Evolutionary conservation across 257 asterid genomes (phyloP), one percentile per base, ranked within the genome.

Genomic region (Rehmannia glutinosa): DNA sequence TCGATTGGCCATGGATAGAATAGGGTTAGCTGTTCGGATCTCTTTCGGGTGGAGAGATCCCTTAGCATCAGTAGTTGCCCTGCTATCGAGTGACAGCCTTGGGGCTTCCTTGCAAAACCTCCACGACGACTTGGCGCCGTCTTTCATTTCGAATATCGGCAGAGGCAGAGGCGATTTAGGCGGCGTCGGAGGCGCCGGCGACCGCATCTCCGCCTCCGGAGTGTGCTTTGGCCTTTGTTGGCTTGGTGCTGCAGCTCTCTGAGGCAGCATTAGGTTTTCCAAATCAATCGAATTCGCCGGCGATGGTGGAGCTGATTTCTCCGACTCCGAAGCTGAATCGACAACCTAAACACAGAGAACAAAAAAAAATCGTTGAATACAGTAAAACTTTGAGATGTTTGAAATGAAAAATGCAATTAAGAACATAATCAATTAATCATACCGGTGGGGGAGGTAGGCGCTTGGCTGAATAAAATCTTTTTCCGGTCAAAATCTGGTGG

Each of bases 81-180:
- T 75, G 74, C 96, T 90, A 70, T 90, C 96, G 21, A 90, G 80
- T 0, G 97, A 90, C 5, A 90, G 87, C 78, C 97, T 72, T 4
- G 96, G 96, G 8, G 88, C 80, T 54, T 84, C 94, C 70, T 84
- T 92, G 39, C 78, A 1, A 47, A 84, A 87, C 76, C 83, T 91
- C 96, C 95, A 84, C 0, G 91, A 64, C 11, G 96, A 76, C 69
- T 72, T 83, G 0, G 68, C 36, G 42, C 95, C 89, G 38, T 79
- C 84, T 60, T 87, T 90, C 64, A 77, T 36, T 58, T 82, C 86
- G 41, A 84, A 76, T 20, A 82, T 39, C 1, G 88, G 80, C 21
- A 79, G 83, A 64, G 53, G 89, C 49, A 70, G 71, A 52, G 49
- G 78, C 3, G 92, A 79, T 45, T 74, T 84, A 23, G 88, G 86